phyloP scores from a whole-genome alignment of 345 rosid genomes.

The Lumnitzera littorea region DNA sequence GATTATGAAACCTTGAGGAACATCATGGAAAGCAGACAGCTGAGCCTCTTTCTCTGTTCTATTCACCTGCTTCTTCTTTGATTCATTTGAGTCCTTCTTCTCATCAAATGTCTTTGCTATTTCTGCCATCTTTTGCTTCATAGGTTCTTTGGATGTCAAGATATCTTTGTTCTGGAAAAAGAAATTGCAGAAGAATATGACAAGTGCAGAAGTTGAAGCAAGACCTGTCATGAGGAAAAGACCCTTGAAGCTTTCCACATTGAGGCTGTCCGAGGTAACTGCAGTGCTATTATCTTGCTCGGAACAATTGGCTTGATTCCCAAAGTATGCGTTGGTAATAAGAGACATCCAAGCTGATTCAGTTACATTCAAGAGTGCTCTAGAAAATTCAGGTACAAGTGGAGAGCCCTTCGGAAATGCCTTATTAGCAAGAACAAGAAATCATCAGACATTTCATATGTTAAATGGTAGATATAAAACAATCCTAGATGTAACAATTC shows the following conservation, averaged over 20 bases:
- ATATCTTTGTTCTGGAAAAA: too few relatives aligned
- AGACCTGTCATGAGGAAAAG: constrained; percentile 6
- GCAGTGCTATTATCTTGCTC: background rate
- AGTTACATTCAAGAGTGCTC: constrained; percentile 36
- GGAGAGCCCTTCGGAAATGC: constrained; percentile 34
- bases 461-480: background rate
- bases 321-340: too few relatives aligned
- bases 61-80: background rate
- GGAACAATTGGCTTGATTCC: too few relatives aligned
- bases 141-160: background rate
- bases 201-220: background rate
- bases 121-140: constrained; percentile 3
- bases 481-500: too few relatives aligned
- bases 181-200: too few relatives aligned
- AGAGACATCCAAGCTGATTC: constrained; percentile 2
- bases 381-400: constrained; percentile 29
- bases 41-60: background rate
- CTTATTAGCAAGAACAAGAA: constrained; percentile 1
- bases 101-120: constrained; percentile 1
- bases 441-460: background rate
- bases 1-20: constrained; percentile 4
- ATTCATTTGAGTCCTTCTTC: constrained; percentile 7
- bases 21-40: background rate
- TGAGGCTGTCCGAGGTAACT: constrained; percentile 4
- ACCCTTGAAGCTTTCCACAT: constrained; percentile 8